These are phyloP conservation scores for Thermothielavioides terrestris DNA, from an alignment of 495 filamentous ascomycete species.

Conservation along the genomic window DNA sequence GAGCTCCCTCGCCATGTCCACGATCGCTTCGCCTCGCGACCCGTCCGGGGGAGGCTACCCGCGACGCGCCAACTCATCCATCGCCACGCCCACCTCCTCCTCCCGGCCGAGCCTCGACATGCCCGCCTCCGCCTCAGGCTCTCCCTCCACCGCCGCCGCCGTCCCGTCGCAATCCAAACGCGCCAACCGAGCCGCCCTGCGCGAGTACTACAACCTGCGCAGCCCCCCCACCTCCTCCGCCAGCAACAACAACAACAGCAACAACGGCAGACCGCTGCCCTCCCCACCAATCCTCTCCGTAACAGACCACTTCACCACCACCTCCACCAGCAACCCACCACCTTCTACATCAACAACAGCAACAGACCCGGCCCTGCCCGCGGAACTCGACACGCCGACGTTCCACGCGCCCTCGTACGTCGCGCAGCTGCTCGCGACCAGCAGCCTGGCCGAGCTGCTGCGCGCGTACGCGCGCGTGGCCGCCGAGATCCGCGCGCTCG, in stretches of 20 bases:
- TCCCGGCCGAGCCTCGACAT: constrained; percentile 64
- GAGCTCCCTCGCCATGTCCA: too few relatives aligned
- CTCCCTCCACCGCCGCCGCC: constrained; percentile 44
- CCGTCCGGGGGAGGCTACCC: constrained; percentile 26
- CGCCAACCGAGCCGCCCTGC: constrained; percentile 63
- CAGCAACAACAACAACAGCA: constrained; percentile 2
- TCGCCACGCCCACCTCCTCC: constrained; percentile 55
- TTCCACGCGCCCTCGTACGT: constrained; percentile 56
- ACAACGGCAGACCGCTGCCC: constrained; percentile 10
- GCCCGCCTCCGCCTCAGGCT: constrained; percentile 41
- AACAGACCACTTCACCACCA: constrained; percentile 20
- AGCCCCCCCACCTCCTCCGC: too few relatives aligned
- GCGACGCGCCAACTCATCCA: constrained; percentile 33
- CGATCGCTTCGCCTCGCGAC: constrained; percentile 62
- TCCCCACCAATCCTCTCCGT: constrained; percentile 33
- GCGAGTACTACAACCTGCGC: constrained; percentile 83
- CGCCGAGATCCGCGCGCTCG: constrained; percentile 74
- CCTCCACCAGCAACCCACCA: constrained; percentile 17
- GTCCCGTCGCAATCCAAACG: constrained; percentile 30
- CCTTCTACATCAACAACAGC: constrained; percentile 16
- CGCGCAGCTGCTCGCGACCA: constrained; percentile 51
- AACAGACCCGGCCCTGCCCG: constrained; percentile 29
- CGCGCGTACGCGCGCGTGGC: constrained; percentile 56
- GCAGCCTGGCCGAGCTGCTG: constrained; percentile 56
- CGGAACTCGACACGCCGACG: constrained; percentile 47